These are phyloP conservation scores for Malassezia caprae DNA, from an alignment of 1,284 basidiomycete genomes.

Conservation along the genomic window DNA sequence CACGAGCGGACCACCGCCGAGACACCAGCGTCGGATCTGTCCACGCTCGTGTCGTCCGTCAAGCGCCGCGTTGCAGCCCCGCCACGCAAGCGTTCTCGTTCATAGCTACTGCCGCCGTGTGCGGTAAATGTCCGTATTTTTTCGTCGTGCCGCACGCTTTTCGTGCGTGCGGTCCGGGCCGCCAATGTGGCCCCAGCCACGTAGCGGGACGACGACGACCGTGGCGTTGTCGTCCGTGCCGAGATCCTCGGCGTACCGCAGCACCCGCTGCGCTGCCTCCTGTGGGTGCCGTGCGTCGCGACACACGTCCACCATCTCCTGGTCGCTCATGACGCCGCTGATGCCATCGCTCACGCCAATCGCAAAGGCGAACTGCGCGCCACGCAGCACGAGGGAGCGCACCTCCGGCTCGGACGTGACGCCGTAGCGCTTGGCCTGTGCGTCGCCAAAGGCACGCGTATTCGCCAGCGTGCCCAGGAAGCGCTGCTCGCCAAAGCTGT, in stretches of 20 bases:
- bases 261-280: conserved; percentile 68
- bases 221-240: conserved; percentile 81
- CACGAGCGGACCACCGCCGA: not conserved
- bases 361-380: conserved; percentile 32
- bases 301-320: conserved; percentile 84
- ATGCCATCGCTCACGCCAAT: conserved; percentile 61
- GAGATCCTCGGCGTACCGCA: conserved; percentile 79
- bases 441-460: conserved; percentile 84
- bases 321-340: conserved; percentile 77
- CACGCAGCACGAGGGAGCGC: conserved; percentile 63
- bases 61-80: conserved; percentile 1
- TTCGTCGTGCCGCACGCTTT: conserved; percentile 25
- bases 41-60: conserved; percentile 10
- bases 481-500: conserved; percentile 86
- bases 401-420: conserved; percentile 90
- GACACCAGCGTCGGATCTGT: not conserved
- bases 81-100: not conserved
- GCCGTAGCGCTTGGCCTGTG: conserved; percentile 62
- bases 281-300: conserved; percentile 64
- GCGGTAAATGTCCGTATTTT: conserved; percentile 30
- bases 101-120: conserved; percentile 24
- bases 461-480: conserved; percentile 96
- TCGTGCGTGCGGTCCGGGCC: conserved; percentile 67
- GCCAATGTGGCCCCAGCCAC: conserved; percentile 74
- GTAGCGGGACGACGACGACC: conserved; percentile 79